These are phyloP conservation scores for Saururus chinensis DNA, from an alignment of 164 flowering plant genomes.

Conservation along the genomic window DNA sequence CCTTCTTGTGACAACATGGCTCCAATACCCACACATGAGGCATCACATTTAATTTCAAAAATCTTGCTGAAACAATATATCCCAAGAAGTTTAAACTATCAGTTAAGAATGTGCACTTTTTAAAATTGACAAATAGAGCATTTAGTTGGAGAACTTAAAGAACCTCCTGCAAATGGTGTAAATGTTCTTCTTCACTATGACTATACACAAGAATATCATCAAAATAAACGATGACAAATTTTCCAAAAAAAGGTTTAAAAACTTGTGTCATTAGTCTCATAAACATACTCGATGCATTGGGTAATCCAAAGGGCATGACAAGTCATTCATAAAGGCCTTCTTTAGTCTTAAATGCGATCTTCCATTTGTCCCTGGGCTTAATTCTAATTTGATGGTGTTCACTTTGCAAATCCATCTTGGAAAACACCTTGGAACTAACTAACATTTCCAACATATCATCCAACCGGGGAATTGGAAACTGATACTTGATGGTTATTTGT, in stretches of 20 bases:
- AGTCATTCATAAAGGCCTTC: slow-evolving; percentile 1
- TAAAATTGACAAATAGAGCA: too few species aligned
- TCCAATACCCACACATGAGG: too few species aligned
- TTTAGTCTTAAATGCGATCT: background rate
- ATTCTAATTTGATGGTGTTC: slow-evolving; percentile 1
- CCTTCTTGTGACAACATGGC: too few species aligned
- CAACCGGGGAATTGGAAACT: background rate
- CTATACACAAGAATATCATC: background rate
- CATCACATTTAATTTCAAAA: too few species aligned
- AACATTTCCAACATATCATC: slow-evolving; percentile 1
- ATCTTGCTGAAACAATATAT: too few species aligned
- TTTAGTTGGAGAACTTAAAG: too few species aligned
- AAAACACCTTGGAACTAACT: background rate
- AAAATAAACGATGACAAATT: background rate
- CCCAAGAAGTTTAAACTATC: too few species aligned
- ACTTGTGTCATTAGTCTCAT: slow-evolving; percentile 1
- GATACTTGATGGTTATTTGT: background rate
- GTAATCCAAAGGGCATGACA: slow-evolving; percentile 2
- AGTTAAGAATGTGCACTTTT: too few species aligned
- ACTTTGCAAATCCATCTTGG: background rate
- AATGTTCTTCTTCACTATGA: too few species aligned
- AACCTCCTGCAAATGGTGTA: too few species aligned
- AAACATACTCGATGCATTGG: background rate
- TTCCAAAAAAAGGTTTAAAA: background rate
- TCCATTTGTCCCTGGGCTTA: slow-evolving; percentile 1